phyloP scores from a whole-genome alignment of 1,139 yeast species.

The Hemisphaericaspora subhashii region DNA sequence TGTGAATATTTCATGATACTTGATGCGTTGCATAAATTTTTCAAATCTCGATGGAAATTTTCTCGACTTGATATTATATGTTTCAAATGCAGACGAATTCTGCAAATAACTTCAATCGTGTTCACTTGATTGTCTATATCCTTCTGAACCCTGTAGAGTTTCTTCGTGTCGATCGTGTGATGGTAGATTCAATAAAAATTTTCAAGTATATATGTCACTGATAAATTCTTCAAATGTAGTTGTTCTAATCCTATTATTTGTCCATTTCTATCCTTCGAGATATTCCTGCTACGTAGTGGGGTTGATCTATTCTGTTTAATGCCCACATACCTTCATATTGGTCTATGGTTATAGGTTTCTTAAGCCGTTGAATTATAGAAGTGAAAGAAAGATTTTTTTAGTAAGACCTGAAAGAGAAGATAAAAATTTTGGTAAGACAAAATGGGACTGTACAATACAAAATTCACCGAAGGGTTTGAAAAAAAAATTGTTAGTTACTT shows the following conservation, averaged over 20 bases:
- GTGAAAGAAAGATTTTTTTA: conserved; percentile 9
- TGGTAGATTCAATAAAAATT: background rate
- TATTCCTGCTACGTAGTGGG: background rate
- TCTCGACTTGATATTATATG: background rate
- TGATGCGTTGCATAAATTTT: too few species aligned
- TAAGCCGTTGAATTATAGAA: conserved; percentile 9
- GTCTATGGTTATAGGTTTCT: conserved; percentile 9
- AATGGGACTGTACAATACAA: conserved; percentile 1
- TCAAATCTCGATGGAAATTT: background rate
- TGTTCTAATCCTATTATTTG: too few species aligned
- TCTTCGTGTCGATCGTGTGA: background rate
- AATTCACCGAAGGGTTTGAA: background rate
- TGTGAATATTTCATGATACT: too few species aligned
- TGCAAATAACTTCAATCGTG: background rate
- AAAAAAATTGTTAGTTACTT: conserved; percentile 1
- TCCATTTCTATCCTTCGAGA: too few species aligned
- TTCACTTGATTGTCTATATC: background rate
- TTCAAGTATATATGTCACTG: too few species aligned
- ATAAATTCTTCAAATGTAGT: too few species aligned
- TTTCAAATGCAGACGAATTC: background rate
- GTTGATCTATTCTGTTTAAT: background rate
- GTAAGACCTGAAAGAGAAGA: conserved; percentile 4
- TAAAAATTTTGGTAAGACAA: conserved; percentile 7
- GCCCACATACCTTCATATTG: conserved; percentile 14
- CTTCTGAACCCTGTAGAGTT: background rate